Percentiles rank a stretch among this genome's conserved stretches.
Conservation (phyloP, 352 stramenopile species). For the Pythium periplocum region DNA sequence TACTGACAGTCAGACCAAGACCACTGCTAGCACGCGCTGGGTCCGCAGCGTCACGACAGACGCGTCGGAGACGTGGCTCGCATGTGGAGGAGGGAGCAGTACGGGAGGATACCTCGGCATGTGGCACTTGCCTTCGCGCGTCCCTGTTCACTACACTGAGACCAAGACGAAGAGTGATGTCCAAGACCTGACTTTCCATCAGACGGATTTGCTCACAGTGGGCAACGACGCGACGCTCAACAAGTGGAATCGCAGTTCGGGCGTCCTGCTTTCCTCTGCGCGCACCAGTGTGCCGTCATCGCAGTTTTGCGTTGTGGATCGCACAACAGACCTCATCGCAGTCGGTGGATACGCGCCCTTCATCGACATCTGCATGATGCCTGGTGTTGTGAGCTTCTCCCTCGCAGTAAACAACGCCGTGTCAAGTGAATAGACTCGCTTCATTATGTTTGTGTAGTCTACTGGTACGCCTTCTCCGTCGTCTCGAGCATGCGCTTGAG, state of each 20-base stretch:
- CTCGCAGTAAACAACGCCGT: conserved; percentile 30
- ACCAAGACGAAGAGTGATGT: conserved; percentile 42
- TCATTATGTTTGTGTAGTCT: too few relatives aligned
- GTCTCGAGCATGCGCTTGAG: conserved; percentile 32
- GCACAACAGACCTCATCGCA: conserved; percentile 57
- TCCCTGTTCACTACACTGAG: conserved; percentile 58
- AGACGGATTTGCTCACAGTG: conserved; percentile 66
- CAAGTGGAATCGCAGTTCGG: conserved; percentile 75
- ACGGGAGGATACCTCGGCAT: conserved; percentile 61
- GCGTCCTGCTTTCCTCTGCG: conserved; percentile 45
- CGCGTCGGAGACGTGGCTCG: conserved; percentile 69
- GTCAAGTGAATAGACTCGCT: too few relatives aligned
- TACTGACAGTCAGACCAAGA: conserved; percentile 18
- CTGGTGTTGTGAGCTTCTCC: conserved; percentile 78
- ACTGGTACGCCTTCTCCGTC: too few relatives aligned
- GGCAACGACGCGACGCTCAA: conserved; percentile 60
- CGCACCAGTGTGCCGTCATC: conserved; percentile 48
- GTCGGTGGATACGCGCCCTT: conserved; percentile 46
- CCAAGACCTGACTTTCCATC: conserved; percentile 64
- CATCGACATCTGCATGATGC: conserved; percentile 79
- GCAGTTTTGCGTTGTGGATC: conserved; percentile 67
- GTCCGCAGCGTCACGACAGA: conserved; percentile 59
- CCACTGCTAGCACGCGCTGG: conserved; percentile 25
- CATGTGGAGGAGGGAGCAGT: conserved; percentile 46
- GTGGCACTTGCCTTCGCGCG: conserved; percentile 73